Evolutionary conservation across 257 asterid genomes (phyloP).

Genomic region (Solanum chilense): DNA sequence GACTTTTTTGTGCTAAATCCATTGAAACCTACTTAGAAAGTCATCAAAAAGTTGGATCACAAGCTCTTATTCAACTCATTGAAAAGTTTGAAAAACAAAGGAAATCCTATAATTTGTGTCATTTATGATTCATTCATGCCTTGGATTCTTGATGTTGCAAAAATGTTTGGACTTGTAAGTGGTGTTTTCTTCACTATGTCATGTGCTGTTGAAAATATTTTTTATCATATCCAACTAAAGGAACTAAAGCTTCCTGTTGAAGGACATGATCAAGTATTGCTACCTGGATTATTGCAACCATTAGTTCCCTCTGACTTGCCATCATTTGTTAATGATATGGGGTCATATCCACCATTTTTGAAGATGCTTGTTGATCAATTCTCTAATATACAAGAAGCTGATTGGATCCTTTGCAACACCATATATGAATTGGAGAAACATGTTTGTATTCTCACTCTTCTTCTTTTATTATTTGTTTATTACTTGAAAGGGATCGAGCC

Average conservation of each 20-base stretch:
- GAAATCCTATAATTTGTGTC: conserved; percentile 18
- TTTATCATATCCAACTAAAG: not conserved
- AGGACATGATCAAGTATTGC: not conserved
- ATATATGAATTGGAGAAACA: not conserved
- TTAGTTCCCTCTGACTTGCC: conserved; percentile 31
- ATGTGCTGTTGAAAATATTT: not conserved
- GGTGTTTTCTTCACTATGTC: conserved; percentile 27
- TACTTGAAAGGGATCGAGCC: not conserved
- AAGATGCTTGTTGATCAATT: conserved; percentile 21
- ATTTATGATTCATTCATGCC: conserved; percentile 26
- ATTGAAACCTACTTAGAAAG: not conserved
- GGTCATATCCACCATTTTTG: conserved; percentile 18
- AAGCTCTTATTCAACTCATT: conserved; percentile 10
- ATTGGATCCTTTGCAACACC: conserved; percentile 36
- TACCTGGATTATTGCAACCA: conserved; percentile 28
- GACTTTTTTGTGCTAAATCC: not conserved
- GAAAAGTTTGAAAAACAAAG: conserved; percentile 12
- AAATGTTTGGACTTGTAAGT: conserved; percentile 2
- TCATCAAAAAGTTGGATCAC: conserved; percentile 8
- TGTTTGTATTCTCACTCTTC: not conserved
- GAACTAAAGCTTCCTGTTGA: not conserved
- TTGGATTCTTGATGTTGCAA: conserved; percentile 37
- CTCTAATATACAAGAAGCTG: conserved; percentile 16
- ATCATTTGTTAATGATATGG: conserved; percentile 10
- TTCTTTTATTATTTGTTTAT: not conserved